phyloP scores from a whole-genome alignment of 192 early-diverging fungal species.

The Spinellus fusiger region DNA sequence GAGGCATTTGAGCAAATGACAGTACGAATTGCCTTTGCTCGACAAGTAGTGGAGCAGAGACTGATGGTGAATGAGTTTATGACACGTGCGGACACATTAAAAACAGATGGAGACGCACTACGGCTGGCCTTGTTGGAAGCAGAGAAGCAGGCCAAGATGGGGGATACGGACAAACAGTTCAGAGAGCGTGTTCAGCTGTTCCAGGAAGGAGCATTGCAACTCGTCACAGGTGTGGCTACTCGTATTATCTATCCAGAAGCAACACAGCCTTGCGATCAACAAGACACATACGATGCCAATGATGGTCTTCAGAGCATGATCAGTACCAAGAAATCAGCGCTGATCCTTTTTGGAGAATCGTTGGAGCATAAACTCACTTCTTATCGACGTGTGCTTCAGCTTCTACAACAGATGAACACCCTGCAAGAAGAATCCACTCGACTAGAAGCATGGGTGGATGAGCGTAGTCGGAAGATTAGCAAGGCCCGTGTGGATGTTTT shows the following conservation, averaged over 20 bases:
- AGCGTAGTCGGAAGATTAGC: slow-evolving; percentile 4
- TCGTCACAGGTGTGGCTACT: slow-evolving; percentile 18
- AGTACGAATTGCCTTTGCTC: slow-evolving; percentile 26
- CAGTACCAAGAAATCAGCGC: slow-evolving; percentile 7
- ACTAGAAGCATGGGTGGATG: slow-evolving; percentile 17
- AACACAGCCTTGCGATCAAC: not conserved
- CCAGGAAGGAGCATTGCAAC: slow-evolving; percentile 18
- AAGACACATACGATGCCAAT: slow-evolving; percentile 26
- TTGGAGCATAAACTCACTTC: slow-evolving; percentile 19
- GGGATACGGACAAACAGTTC: slow-evolving; percentile 12
- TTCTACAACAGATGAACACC: slow-evolving; percentile 16
- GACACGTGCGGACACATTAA: slow-evolving; percentile 16
- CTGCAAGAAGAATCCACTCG: slow-evolving; percentile 16
- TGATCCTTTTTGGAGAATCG: slow-evolving; percentile 24
- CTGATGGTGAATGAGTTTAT: slow-evolving; percentile 32
- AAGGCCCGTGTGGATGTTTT: slow-evolving; percentile 8
- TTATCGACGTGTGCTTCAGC: slow-evolving; percentile 19
- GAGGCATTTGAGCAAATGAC: slow-evolving; percentile 28
- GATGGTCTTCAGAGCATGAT: slow-evolving; percentile 17
- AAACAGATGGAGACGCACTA: slow-evolving; percentile 15
- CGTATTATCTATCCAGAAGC: slow-evolving; percentile 23
- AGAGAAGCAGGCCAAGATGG: slow-evolving; percentile 10
- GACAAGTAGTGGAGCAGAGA: slow-evolving; percentile 33
- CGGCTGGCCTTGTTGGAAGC: slow-evolving; percentile 15
- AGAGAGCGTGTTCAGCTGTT: slow-evolving; percentile 10